phyloP scores from a whole-genome alignment of 306 rosid species.

The Ochetophila trinervis region DNA sequence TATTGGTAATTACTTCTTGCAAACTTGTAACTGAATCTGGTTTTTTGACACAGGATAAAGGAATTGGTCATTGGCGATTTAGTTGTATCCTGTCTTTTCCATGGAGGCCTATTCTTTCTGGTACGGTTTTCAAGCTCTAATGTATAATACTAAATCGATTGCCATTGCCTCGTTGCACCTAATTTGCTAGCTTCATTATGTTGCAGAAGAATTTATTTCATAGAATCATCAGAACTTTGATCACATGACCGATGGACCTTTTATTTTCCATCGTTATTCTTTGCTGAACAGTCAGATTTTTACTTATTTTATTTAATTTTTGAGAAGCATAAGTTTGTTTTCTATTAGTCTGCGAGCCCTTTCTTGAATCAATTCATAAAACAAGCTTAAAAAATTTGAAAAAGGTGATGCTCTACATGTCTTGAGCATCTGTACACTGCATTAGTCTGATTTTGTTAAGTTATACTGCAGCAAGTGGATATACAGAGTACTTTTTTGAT shows the following conservation, averaged over 20 bases:
- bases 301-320: too few relatives aligned
- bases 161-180: too few relatives aligned
- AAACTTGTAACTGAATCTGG: background rate
- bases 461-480: conserved; percentile 81
- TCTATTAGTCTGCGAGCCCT: too few relatives aligned
- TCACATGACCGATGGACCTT: too few relatives aligned
- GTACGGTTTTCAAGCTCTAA: conserved; percentile 34
- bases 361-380: too few relatives aligned
- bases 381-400: too few relatives aligned
- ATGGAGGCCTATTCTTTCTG: conserved; percentile 97
- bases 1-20: background rate
- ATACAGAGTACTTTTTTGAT: conserved; percentile 84
- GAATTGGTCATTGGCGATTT: conserved; percentile 86
- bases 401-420: background rate
- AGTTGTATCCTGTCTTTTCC: conserved; percentile 80
- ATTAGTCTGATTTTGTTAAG: conserved; percentile 19
- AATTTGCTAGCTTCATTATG: too few relatives aligned
- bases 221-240: too few relatives aligned
- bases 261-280: too few relatives aligned
- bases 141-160: background rate
- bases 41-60: conserved; percentile 64
- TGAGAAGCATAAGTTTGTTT: too few relatives aligned
- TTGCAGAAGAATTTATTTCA: too few relatives aligned
- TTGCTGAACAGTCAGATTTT: too few relatives aligned
- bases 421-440: background rate